Evolutionary conservation across 2,329 filamentous ascomycete genomes (phyloP).

Genomic region (Alternaria rosae): DNA sequence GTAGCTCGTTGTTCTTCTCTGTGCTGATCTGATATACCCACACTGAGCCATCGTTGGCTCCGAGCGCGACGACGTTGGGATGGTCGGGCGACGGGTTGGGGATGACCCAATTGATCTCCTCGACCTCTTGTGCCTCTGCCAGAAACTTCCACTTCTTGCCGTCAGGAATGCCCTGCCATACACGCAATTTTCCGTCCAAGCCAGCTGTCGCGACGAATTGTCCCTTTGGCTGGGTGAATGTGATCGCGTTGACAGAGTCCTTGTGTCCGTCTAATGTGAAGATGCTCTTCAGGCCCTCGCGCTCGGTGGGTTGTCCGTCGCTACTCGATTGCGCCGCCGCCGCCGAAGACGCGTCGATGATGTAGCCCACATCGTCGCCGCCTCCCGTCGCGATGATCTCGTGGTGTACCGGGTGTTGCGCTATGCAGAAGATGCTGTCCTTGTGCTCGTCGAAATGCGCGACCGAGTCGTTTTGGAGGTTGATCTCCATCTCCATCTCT

Average conservation of each 20-base stretch:
- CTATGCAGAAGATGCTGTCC: conserved; percentile 93
- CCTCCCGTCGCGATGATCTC: conserved; percentile 87
- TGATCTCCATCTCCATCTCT: conserved; percentile 70
- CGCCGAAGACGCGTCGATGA: conserved; percentile 77
- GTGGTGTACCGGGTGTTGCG: conserved; percentile 83
- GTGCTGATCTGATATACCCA: conserved; percentile 92
- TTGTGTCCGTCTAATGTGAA: conserved; percentile 86
- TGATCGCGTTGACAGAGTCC: conserved; percentile 86
- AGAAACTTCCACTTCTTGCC: conserved; percentile 70
- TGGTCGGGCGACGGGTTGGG: conserved; percentile 75
- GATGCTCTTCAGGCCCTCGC: conserved; percentile 69
- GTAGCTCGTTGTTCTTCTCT: conserved; percentile 68
- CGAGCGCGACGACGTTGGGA: conserved; percentile 84
- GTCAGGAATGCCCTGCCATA: conserved; percentile 65
- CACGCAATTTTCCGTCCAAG: conserved; percentile 81
- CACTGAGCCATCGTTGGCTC: conserved; percentile 87
- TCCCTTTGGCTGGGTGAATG: conserved; percentile 83
- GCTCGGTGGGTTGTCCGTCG: conserved; percentile 61
- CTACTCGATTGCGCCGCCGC: conserved; percentile 68
- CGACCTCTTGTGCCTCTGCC: conserved; percentile 84
- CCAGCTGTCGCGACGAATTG: conserved; percentile 88
- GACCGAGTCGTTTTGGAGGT: conserved; percentile 87
- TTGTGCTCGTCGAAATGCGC: conserved; percentile 91
- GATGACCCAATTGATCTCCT: conserved; percentile 91
- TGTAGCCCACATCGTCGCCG: conserved; percentile 83